These are phyloP conservation scores for Urochloa ruziziensis DNA, from an alignment of 176 grass and related monocot genomes.

Conservation along the genomic window DNA sequence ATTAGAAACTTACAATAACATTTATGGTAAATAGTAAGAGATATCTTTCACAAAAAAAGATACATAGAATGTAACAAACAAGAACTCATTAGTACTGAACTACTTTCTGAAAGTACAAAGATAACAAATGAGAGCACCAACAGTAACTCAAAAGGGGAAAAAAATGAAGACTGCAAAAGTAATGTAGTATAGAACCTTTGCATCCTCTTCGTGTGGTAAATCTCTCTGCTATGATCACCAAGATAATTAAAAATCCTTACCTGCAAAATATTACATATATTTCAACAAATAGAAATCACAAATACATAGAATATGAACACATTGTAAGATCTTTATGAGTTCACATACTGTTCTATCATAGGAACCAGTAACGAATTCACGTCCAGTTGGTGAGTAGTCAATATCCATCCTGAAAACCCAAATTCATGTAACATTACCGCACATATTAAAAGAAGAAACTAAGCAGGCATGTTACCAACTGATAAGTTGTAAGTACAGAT, in stretches of 20 bases:
- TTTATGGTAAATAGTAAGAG: neutral
- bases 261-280: constrained; percentile 52
- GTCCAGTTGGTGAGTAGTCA: constrained; percentile 94
- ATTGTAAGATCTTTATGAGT: constrained; percentile 5
- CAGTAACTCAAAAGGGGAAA: neutral
- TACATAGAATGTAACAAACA: neutral
- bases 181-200: constrained; percentile 61
- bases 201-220: constrained; percentile 99
- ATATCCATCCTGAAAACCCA: constrained; percentile 89
- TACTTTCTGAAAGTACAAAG: constrained; percentile 8
- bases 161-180: neutral
- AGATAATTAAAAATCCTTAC: constrained; percentile 79
- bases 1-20: constrained; percentile 8
- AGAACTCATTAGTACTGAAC: neutral
- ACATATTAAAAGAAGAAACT: constrained; percentile 14
- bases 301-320: constrained; percentile 29
- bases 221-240: constrained; percentile 92
- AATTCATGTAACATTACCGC: constrained; percentile 7
- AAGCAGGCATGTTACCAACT: neutral
- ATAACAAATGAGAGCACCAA: neutral
- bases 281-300: neutral
- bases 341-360: constrained; percentile 89
- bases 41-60: neutral
- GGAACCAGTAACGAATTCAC: constrained; percentile 96
- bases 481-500: neutral